Evolutionary conservation across 257 asterid species (phyloP), one percentile per base, ranked within the genome.

Genomic region (Nicotiana knightiana): DNA sequence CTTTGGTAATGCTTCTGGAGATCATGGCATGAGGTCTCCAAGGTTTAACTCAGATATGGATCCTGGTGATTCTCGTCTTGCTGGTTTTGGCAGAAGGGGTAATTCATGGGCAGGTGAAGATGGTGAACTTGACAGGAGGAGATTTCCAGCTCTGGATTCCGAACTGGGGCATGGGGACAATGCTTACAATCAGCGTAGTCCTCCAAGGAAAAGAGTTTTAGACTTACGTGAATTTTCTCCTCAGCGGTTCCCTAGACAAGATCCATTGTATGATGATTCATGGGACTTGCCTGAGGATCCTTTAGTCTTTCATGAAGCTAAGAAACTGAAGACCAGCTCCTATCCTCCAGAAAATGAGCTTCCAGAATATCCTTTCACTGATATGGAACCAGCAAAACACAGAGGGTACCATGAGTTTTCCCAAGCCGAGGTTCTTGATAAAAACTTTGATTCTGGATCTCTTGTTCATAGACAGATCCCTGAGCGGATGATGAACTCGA

Each of bases 271-370:
- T 81, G 97, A 90, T 83, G 99, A 93, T 83, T 90, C 93, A 17
- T 95, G 93, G 96, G 99, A 95, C 86, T 87, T 95, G 85, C 99
- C 97, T n/a, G 99, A 93, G 83, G 99, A 95, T 46, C 86, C 88
- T 43, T 86, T 90, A 5, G 82, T 88, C 82, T 87, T 89, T 85
- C 98, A 43, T 37, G 97, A 88, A 83, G 82, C 91, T 18, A 95
- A 92, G 89, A 95, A 91, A 85, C 89, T 85, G 83, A 92, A 88
- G 84, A 84, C 89, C 43, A 82, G 81, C 55, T 35, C 87, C 28
- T 88, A 81, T 76, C 88, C 89, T 67, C 82, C 87, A 30, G 94
- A 93, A 15, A 89, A 89, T 82, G 97, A 92, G 88, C 86, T 93
- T 70, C 97, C 96, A 3, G 97, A 92, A 76, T 92, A 88, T 91